Conservation (phyloP, 1,139 yeast species). For the Suhomyces maxii region DNA sequence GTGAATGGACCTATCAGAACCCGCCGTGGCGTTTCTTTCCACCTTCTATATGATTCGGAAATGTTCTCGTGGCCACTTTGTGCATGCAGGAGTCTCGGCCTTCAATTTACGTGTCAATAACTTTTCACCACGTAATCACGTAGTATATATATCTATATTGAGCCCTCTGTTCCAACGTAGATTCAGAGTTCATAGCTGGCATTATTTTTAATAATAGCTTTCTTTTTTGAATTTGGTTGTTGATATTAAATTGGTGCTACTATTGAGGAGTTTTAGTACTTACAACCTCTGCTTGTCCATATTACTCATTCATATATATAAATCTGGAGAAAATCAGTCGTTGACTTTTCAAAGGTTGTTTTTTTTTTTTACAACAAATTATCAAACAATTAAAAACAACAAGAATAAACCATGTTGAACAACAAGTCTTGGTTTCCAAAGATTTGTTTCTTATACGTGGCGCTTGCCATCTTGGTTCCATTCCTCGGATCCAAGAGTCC, state of each 20-base stretch:
- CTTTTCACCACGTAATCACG: slow-evolving; percentile 4
- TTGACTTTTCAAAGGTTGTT: not conserved
- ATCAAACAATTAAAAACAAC: not conserved
- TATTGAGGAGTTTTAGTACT: not conserved
- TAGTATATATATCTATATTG: not conserved
- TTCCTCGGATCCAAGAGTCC: slow-evolving; percentile 16
- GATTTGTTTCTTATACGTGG: slow-evolving; percentile 20
- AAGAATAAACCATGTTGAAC: slow-evolving; percentile 12
- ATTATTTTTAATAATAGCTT: slow-evolving; percentile 4
- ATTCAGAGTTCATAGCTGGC: slow-evolving; percentile 1
- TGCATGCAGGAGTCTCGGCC: slow-evolving; percentile 6
- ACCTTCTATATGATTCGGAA: slow-evolving; percentile 4
- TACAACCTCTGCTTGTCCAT: no score
- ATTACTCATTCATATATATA: no score
- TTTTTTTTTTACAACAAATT: no score
- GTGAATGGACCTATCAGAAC: no score
- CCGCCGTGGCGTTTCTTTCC: not conserved
- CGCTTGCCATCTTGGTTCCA: slow-evolving; percentile 19
- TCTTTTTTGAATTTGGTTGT: not conserved
- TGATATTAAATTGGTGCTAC: not conserved
- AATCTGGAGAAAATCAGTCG: not conserved
- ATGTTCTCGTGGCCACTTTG: slow-evolving; percentile 11
- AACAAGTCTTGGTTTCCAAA: slow-evolving; percentile 21
- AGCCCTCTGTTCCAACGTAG: not conserved
- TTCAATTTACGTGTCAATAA: slow-evolving; percentile 12